Evolutionary conservation across 1,284 basidiomycete genomes (phyloP), one percentile per base, ranked within the genome.

Genomic region (Leccinum fallax): DNA sequence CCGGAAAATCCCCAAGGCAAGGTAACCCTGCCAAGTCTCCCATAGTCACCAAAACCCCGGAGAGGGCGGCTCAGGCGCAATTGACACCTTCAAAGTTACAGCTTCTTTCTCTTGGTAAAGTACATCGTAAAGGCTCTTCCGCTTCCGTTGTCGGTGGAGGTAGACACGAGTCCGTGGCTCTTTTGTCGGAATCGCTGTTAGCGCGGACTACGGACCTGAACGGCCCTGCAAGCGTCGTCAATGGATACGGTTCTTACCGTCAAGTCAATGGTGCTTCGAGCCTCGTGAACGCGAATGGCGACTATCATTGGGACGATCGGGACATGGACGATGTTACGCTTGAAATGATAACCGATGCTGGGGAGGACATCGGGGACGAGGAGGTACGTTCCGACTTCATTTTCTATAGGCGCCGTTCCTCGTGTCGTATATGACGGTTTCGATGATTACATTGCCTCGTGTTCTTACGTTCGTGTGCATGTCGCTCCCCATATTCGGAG

Each of bases 331-430:
- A 73, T 32, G 78, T 83, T 73, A 79, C 79, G 2, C 73, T 89
- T 62, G 89, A 91, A 64, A 84, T 92, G 83, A 73, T 90, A 53
- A 91, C 89, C 2, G 89, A 90, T 61, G 74, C 83, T 2, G 81
- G 84, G 49, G 88, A 90, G 59, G 85, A 83, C 1, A 81, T 84
- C 26, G 79, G 89, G 2, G 89, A 91, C 65, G 89, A 91, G 69
- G 89, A 91, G 69, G 88, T 83, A 60, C 64, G 80, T 71, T 36
- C 49, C 16, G 59, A 59, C 76, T 71, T 56, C 16, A 32, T 10
- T 13, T 63, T 15, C 28, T 38, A 6, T 46, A 11, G 24, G 13
- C 15, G 19, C 15, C n/a, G 16, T 63, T 24, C 21, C n/a, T 10
- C 21, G 46, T 58, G n/a, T 51, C 24, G 13, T 36, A 16, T 30